phyloP scores from a whole-genome alignment of 2,329 filamentous ascomycete species.

The Fusarium sp. region DNA sequence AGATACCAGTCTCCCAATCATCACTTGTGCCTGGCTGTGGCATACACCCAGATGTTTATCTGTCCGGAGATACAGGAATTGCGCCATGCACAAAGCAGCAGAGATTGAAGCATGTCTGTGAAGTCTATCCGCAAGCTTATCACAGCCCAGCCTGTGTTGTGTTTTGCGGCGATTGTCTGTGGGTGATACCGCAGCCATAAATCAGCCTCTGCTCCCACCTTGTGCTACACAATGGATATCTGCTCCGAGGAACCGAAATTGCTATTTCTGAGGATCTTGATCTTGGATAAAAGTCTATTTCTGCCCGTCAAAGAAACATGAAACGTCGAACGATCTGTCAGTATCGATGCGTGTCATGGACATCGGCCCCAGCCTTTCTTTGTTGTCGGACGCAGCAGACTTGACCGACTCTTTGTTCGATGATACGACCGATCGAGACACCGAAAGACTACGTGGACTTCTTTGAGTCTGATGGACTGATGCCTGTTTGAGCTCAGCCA shows the following conservation, averaged over 20 bases:
- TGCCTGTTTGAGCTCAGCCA: not conserved
- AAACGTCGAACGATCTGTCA: not conserved
- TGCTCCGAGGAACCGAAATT: not conserved
- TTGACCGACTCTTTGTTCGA: conserved; percentile 16
- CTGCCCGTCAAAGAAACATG: conserved; percentile 24
- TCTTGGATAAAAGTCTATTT: conserved; percentile 23
- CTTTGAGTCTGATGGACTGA: not conserved
- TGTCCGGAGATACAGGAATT: conserved; percentile 37
- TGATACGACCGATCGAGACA: conserved; percentile 5
- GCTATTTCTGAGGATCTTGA: not conserved
- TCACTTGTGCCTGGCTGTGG: conserved; percentile 25
- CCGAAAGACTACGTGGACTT: not conserved
- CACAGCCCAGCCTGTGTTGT: conserved; percentile 1
- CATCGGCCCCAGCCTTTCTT: conserved; percentile 9
- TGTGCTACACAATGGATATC: not conserved
- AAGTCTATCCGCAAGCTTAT: conserved; percentile 38
- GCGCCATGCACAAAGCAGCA: conserved; percentile 37
- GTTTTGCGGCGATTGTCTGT: conserved; percentile 25
- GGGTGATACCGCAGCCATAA: conserved; percentile 36
- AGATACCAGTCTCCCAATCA: conserved; percentile 44
- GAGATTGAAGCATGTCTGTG: conserved; percentile 40
- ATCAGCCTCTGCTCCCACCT: conserved; percentile 33
- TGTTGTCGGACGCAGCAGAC: conserved; percentile 4
- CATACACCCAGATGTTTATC: conserved; percentile 31
- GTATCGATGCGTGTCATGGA: conserved; percentile 6